Conservation (phyloP, 2,329 filamentous ascomycete species). For the Aspergillus hiratsukae region DNA sequence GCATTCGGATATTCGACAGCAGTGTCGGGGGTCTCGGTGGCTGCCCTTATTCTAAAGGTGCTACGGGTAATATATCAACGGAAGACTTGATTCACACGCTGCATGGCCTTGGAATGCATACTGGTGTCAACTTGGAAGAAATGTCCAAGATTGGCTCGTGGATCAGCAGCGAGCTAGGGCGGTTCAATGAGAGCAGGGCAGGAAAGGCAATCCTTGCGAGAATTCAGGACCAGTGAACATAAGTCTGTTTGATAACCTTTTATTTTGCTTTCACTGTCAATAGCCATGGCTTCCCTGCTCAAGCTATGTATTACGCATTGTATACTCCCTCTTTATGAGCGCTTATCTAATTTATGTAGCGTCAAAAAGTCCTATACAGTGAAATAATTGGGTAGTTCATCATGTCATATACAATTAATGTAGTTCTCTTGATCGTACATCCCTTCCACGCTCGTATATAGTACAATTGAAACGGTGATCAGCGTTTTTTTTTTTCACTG, state of each 20-base stretch:
- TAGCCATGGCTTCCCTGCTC: background rate
- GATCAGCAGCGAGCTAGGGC: slow-evolving; percentile 52
- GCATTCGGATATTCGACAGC: slow-evolving; percentile 59
- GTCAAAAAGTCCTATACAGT: background rate
- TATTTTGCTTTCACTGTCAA: background rate
- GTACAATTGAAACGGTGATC: background rate
- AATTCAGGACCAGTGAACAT: slow-evolving; percentile 15
- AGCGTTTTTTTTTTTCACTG: background rate
- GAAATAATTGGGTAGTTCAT: background rate
- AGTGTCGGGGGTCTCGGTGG: slow-evolving; percentile 62
- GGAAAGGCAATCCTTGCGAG: slow-evolving; percentile 49
- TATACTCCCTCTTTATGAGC: too few relatives aligned
- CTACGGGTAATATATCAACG: slow-evolving; percentile 62
- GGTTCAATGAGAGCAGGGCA: slow-evolving; percentile 50
- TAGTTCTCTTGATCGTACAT: background rate
- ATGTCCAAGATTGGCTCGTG: slow-evolving; percentile 54
- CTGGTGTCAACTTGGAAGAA: slow-evolving; percentile 54
- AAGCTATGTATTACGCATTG: too few relatives aligned
- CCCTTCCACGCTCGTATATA: background rate
- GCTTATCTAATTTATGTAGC: background rate
- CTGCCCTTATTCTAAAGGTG: slow-evolving; percentile 62
- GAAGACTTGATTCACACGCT: slow-evolving; percentile 60
- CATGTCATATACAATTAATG: background rate
- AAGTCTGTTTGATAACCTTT: background rate
- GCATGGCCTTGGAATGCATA: slow-evolving; percentile 57